phyloP scores from a whole-genome alignment of 2,329 filamentous ascomycete species.

The Paraconiothyrium brasiliense region DNA sequence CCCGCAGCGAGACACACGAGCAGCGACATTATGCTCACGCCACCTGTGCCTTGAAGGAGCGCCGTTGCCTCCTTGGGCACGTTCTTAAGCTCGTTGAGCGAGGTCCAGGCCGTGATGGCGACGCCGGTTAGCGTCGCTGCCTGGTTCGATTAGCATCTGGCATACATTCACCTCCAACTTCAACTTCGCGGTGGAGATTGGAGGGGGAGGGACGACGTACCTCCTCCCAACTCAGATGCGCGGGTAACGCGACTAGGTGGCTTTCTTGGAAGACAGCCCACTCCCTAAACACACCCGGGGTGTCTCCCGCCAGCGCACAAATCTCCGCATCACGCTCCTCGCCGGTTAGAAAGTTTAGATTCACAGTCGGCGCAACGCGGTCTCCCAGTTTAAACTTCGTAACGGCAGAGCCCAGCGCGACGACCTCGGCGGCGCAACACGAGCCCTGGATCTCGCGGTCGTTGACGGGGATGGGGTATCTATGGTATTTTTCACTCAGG shows the following conservation, averaged over 20 bases:
- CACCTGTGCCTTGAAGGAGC: slow-evolving; percentile 50
- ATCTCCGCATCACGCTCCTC: slow-evolving; percentile 21
- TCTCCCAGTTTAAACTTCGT: slow-evolving; percentile 33
- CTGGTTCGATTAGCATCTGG: slow-evolving; percentile 9
- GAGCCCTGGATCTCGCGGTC: slow-evolving; percentile 32
- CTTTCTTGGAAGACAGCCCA: slow-evolving; percentile 38
- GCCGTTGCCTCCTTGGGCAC: slow-evolving; percentile 23
- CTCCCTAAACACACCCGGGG: slow-evolving; percentile 32
- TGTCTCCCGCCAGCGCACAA: slow-evolving; percentile 21
- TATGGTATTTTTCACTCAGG: background rate
- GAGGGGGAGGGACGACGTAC: slow-evolving; percentile 16
- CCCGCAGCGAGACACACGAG: slow-evolving; percentile 36
- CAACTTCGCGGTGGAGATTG: no score
- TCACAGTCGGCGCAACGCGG: slow-evolving; percentile 30
- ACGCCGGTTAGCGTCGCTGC: slow-evolving; percentile 34
- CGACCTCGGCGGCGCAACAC: slow-evolving; percentile 38
- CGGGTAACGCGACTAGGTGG: slow-evolving; percentile 33
- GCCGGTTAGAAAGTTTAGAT: slow-evolving; percentile 21
- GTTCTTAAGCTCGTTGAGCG: slow-evolving; percentile 27
- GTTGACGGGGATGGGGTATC: background rate
- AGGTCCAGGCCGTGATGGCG: slow-evolving; percentile 37
- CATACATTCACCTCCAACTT: no score
- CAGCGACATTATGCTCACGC: slow-evolving; percentile 50
- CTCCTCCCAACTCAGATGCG: slow-evolving; percentile 39
- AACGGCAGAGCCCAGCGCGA: slow-evolving; percentile 30